A percentile compares a stretch with the other conserved stretches of the same genome.
Conservation (phyloP, 495 filamentous ascomycete genomes). For the Cercophora sp. region DNA sequence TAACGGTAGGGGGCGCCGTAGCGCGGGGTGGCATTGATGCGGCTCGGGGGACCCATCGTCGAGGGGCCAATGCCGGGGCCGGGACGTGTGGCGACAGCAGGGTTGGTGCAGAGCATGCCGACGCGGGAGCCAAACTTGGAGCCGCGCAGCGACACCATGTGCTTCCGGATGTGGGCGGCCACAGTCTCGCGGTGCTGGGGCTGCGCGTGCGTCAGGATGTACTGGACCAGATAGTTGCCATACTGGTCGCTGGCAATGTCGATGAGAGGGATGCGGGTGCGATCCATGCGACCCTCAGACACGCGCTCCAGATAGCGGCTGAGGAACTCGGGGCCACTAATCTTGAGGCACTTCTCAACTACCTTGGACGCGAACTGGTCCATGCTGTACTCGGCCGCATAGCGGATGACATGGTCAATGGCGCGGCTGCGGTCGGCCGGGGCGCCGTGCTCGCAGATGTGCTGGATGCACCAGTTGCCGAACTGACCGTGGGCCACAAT, state of each 20-base stretch:
- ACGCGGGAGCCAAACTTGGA: conserved; percentile 98
- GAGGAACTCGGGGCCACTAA: conserved; percentile 86
- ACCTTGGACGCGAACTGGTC: conserved; percentile 99
- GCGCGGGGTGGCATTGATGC: conserved; percentile 51
- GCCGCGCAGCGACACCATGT: conserved; percentile 97
- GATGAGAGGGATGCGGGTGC: conserved; percentile 93
- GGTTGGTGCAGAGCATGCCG: conserved; percentile 98
- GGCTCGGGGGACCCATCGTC: conserved; percentile 42
- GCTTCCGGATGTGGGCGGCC: conserved; percentile 90
- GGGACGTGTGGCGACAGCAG: conserved; percentile 76
- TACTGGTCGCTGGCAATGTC: conserved; percentile 99
- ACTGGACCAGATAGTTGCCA: conserved; percentile 96
- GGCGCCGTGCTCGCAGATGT: conserved; percentile 95
- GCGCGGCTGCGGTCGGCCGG: conserved; percentile 88
- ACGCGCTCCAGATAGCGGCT: conserved; percentile 90
- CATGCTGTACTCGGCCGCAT: conserved; percentile 95
- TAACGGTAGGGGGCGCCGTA: conserved; percentile 48
- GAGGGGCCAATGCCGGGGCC: conserved; percentile 66
- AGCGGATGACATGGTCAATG: conserved; percentile 89
- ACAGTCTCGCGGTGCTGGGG: conserved; percentile 89
- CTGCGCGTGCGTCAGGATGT: conserved; percentile 83
- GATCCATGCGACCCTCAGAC: conserved; percentile 83
- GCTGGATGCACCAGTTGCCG: conserved; percentile 99
- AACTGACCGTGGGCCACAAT: conserved; percentile 98
- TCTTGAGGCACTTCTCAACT: conserved; percentile 98